Evolutionary conservation across 2,329 filamentous ascomycete species (phyloP), one percentile per base, ranked within the genome.

Genomic region (Daldinia sp.): DNA sequence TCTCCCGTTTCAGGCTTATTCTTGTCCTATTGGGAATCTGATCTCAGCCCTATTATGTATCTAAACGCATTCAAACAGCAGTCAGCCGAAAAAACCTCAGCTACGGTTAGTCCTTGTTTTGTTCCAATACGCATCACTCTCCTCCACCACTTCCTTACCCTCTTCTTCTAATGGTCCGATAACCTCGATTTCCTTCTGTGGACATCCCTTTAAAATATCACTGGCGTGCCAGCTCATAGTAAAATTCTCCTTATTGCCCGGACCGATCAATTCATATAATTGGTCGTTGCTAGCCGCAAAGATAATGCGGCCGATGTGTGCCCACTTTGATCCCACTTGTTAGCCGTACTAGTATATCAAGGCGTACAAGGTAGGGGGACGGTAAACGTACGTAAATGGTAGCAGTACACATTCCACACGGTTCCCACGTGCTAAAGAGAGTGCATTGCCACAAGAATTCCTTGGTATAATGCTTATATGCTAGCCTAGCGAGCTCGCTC

Each of bases 371-470:
- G n/a, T 35, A 45, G 15, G 13, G 23, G 23, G 32, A 21, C 23
- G 19, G 8, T 6, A 47, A 27, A 53, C 70, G 48, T 37, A 72
- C 68, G 60, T 71, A 73, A 4, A 71, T 61, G 11, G 70, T 72
- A 17, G 66, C 69, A 55, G 76, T 74, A 67, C 82, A 85, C 82
- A 85, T 85, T 17, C 81, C 82, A 62, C 83, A 85, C 1, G 83
- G 83, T 70, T 85, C 83, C 82, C 83, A 85, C 9, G 82, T 85
- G 19, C 78, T 81, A 47, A 83, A 79, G 35, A 85, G 70, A 0
- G 82, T 84, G 67, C 82, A 85, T 34, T 68, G 70, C 73, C 79
- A 81, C 2, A 85, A 76, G 66, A 80, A 85, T 11, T 77, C 75
- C 63, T 81, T 79, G 2, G 77, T 73, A 67, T 80, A 84, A 66